Base-by-base conservation (phyloP, 2,329 filamentous ascomycete genomes). In the Venturia effusa region DNA sequence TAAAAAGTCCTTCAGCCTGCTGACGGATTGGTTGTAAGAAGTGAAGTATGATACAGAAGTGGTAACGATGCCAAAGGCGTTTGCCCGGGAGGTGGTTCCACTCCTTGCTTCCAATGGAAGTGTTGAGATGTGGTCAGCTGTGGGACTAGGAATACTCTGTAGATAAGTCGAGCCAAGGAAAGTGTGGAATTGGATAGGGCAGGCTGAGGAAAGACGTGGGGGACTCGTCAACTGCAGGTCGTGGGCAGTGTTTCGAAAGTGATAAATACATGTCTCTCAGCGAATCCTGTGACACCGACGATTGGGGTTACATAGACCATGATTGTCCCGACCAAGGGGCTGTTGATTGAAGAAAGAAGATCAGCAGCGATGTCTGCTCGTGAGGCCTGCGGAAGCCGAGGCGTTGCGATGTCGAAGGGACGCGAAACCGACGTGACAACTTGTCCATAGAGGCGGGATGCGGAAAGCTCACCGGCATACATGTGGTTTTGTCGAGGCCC, bases 131-230 rank as follows among this genome's bases (percentile, higher is more conserved):
- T 57, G 34, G 51, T n/a, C 27, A 34, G 17, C 10, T 19, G 27
- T 34, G 48, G 51, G 27, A 57, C 51, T 57, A 57, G 51, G 51
- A 57, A 30, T 34, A 37, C 15, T 57, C 30, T 15, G 17, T 34
- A 57, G 30, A 57, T 57, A 57, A 57, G 51, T 57, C 22, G 30
- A 57, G 27, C 51, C 51, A 34, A 34, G 51, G 51, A 54, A 30
- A 57, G 51, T 57, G 11, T 55, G 48, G 51, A 57, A 57, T 7
- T 32, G 30, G 27, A 32, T 45, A 45, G 7, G 43, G 22, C 43
- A 19, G 43, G 41, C 41, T 45, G 34, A 11, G 34, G 5, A 24
- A 55, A 1, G 30, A 34, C 51, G 51, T 55, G 51, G 51, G 51
- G 27, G 51, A 22, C 15, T n/a, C 8, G 17, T 19, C 27, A 17